Evolutionary conservation across 805 yeast genomes (phyloP).

Genomic region (Dipodascus geniculatus): DNA sequence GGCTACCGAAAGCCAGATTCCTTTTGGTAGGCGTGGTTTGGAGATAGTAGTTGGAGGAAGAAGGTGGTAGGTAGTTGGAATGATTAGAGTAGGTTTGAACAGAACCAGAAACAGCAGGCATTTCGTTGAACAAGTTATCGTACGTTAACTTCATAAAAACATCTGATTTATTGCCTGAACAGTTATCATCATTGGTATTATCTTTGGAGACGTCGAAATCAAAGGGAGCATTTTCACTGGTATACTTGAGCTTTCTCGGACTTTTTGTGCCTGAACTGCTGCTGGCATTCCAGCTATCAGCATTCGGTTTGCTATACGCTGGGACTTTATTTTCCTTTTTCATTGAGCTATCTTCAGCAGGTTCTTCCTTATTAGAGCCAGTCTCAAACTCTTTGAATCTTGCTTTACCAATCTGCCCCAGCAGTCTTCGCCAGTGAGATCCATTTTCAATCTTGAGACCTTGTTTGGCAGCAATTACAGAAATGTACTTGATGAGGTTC

Average conservation of each 20-base stretch:
- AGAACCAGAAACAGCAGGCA: neutral
- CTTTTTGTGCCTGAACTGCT: no score
- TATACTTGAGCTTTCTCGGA: no score
- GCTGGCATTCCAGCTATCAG: no score
- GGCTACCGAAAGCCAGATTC: no score
- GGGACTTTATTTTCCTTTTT: no score
- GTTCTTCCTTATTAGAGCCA: no score
- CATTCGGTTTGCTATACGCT: neutral
- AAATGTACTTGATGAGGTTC: neutral
- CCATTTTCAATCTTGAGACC: neutral
- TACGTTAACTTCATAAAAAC: neutral
- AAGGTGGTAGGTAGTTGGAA: neutral
- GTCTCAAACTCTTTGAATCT: neutral
- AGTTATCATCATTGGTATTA: no score
- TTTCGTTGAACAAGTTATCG: neutral
- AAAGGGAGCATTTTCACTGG: neutral
- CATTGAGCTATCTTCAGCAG: no score
- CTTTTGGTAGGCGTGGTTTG: neutral
- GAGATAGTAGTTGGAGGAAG: neutral
- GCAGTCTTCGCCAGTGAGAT: neutral
- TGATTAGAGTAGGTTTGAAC: neutral
- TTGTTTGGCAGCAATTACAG: neutral
- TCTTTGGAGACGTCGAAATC: no score
- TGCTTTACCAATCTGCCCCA: neutral
- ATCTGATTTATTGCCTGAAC: no score